Conservation (phyloP, 768 basidiomycete species). For the Leccinellum albellum region DNA sequence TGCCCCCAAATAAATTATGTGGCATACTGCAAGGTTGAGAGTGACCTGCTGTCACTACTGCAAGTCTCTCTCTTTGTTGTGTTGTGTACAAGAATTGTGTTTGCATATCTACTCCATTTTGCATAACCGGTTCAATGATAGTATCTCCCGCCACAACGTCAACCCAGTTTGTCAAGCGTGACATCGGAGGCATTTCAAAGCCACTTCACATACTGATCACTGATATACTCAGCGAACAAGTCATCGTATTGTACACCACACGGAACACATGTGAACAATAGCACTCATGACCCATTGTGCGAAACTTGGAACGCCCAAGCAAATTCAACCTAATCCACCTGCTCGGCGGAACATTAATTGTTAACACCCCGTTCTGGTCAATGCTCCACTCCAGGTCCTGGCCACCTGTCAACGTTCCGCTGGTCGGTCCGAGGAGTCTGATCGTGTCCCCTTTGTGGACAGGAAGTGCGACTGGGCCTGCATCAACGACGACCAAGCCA, state of each 20-base stretch:
- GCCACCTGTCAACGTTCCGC: not conserved
- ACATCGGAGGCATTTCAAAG: not conserved
- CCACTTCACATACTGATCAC: no score
- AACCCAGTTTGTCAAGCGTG: not conserved
- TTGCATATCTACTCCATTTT: no score
- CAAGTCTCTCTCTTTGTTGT: no score
- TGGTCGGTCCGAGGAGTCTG: conserved; percentile 35
- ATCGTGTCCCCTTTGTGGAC: conserved; percentile 42
- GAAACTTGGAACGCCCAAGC: conserved; percentile 42
- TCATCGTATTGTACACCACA: not conserved
- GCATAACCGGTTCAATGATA: no score
- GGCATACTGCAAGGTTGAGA: no score
- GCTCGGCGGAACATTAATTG: conserved; percentile 27
- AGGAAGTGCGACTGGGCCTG: conserved; percentile 37
- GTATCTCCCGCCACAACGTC: not conserved
- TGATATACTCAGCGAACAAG: not conserved
- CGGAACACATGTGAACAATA: not conserved
- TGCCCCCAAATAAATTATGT: no score
- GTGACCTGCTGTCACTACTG: no score
- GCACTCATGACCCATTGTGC: conserved; percentile 15
- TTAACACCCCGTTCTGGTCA: conserved; percentile 28
- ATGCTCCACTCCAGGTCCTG: conserved; percentile 31
- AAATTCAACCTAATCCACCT: conserved; percentile 24
- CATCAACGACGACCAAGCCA: conserved; percentile 34
- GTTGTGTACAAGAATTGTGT: no score